Conservation (phyloP, 2,329 filamentous ascomycete genomes). For the Hypomyces rosellus region DNA sequence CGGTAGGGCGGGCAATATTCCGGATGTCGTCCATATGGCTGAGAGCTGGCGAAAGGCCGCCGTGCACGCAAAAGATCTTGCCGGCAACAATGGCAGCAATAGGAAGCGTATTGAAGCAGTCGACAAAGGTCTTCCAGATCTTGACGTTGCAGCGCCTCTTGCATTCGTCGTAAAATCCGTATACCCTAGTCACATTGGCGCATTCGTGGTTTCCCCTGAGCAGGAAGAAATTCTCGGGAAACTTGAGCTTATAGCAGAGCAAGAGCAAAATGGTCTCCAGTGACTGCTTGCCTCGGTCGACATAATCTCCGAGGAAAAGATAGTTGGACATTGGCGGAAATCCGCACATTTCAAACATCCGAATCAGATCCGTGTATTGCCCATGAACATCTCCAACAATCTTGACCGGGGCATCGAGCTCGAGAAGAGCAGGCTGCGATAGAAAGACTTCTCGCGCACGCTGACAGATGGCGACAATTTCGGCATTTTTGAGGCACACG, state of each 20-base stretch:
- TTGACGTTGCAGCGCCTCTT: slow-evolving; percentile 95
- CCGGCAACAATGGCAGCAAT: slow-evolving; percentile 95
- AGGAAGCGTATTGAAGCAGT: slow-evolving; percentile 91
- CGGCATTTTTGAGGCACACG: slow-evolving; percentile 93
- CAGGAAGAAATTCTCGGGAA: slow-evolving; percentile 94
- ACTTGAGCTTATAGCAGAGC: slow-evolving; percentile 95
- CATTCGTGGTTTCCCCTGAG: slow-evolving; percentile 94
- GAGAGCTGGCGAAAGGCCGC: slow-evolving; percentile 84
- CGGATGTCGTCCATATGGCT: slow-evolving; percentile 98
- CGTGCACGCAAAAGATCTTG: slow-evolving; percentile 97
- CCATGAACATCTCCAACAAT: slow-evolving; percentile 96
- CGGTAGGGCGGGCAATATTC: slow-evolving; percentile 89
- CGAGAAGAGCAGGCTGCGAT: slow-evolving; percentile 83
- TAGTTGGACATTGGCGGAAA: slow-evolving; percentile 91
- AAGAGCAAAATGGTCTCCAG: slow-evolving; percentile 89
- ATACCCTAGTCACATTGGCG: slow-evolving; percentile 90
- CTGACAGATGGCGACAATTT: slow-evolving; percentile 89
- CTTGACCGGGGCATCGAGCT: slow-evolving; percentile 92
- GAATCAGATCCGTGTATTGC: slow-evolving; percentile 91
- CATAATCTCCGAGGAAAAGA: slow-evolving; percentile 91
- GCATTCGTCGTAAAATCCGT: slow-evolving; percentile 98
- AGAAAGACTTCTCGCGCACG: slow-evolving; percentile 84
- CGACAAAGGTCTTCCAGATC: slow-evolving; percentile 96
- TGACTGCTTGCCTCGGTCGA: slow-evolving; percentile 92
- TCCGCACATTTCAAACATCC: slow-evolving; percentile 98